A percentile compares a stretch with the other conserved stretches of the same genome.
Conservation (phyloP, 2,329 filamentous ascomycete genomes). For the Dryadomyces quercus-mongolicae region DNA sequence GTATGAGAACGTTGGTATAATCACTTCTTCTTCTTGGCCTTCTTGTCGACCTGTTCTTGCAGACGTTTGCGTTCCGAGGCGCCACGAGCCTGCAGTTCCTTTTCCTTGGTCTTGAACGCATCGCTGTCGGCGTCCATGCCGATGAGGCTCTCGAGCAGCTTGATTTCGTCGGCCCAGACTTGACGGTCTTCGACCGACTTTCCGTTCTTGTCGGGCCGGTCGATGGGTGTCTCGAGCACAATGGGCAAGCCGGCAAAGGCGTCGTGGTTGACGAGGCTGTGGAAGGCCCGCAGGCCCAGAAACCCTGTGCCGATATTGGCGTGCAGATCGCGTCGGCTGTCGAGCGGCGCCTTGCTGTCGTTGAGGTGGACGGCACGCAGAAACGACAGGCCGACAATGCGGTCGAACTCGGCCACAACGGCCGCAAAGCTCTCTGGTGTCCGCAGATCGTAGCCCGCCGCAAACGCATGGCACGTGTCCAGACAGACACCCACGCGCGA, state of each 20-base stretch:
- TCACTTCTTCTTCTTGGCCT: constrained; percentile 30
- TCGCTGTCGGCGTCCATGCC: constrained; percentile 68
- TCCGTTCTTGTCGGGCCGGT: constrained; percentile 52
- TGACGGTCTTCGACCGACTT: constrained; percentile 64
- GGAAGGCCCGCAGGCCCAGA: constrained; percentile 79
- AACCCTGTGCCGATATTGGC: constrained; percentile 96
- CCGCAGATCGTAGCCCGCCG: constrained; percentile 82
- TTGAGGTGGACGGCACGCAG: constrained; percentile 84
- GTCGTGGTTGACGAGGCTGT: constrained; percentile 76
- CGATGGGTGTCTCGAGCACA: constrained; percentile 93
- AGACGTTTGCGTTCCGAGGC: constrained; percentile 60
- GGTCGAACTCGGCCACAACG: constrained; percentile 67
- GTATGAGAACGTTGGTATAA: not conserved
- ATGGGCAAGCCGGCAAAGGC: constrained; percentile 71
- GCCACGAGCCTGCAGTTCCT: constrained; percentile 55
- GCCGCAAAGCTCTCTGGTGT: constrained; percentile 58
- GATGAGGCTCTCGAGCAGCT: constrained; percentile 78
- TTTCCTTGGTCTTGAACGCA: constrained; percentile 57
- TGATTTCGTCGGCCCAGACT: constrained; percentile 90
- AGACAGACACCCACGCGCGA: constrained; percentile 82
- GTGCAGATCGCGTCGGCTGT: constrained; percentile 75
- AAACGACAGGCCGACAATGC: constrained; percentile 64
- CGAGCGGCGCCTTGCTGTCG: constrained; percentile 84
- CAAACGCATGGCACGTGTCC: constrained; percentile 94
- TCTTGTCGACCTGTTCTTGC: constrained; percentile 68